These are phyloP conservation scores for Blastocystis sp. DNA, from an alignment of 352 stramenopile genomes.

Conservation along the genomic window DNA sequence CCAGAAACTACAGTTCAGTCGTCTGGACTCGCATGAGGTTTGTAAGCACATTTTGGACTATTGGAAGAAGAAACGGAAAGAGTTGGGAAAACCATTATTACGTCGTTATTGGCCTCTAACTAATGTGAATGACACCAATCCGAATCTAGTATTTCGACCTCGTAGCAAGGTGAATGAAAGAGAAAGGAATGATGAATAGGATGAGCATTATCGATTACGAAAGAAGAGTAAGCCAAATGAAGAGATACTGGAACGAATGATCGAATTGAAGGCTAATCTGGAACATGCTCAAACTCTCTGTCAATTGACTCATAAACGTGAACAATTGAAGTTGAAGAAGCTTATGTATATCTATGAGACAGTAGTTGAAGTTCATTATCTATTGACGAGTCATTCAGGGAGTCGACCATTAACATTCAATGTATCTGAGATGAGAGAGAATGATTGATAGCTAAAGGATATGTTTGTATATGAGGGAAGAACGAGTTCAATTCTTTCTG, in stretches of 20 bases:
- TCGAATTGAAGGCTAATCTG: not conserved
- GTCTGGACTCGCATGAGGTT: slow-evolving; percentile 42
- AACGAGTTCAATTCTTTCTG: slow-evolving; percentile 18
- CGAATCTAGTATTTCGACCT: slow-evolving; percentile 87
- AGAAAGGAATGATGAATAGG: not conserved
- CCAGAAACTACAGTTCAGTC: slow-evolving; percentile 47
- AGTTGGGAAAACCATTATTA: slow-evolving; percentile 82
- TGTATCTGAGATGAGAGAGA: not conserved
- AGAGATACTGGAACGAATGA: slow-evolving; percentile 1
- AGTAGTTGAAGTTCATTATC: slow-evolving; percentile 30
- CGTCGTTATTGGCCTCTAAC: slow-evolving; percentile 89
- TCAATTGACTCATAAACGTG: slow-evolving; percentile 3
- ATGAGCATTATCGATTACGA: slow-evolving; percentile 22
- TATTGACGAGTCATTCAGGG: not conserved
- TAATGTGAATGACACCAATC: slow-evolving; percentile 89
- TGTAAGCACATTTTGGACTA: slow-evolving; percentile 84
- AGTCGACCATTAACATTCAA: not conserved
- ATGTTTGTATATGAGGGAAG: slow-evolving; percentile 42
- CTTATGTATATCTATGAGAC: slow-evolving; percentile 48
- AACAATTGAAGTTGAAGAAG: slow-evolving; percentile 46
- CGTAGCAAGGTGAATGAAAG: slow-evolving; percentile 77
- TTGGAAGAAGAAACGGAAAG: slow-evolving; percentile 85
- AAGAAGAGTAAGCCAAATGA: slow-evolving; percentile 46
- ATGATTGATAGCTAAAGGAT: not conserved
- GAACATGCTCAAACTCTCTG: not conserved